Evolutionary conservation across 192 early-diverging fungal genomes (phyloP).

Genomic region (Phycomyces nitens): DNA sequence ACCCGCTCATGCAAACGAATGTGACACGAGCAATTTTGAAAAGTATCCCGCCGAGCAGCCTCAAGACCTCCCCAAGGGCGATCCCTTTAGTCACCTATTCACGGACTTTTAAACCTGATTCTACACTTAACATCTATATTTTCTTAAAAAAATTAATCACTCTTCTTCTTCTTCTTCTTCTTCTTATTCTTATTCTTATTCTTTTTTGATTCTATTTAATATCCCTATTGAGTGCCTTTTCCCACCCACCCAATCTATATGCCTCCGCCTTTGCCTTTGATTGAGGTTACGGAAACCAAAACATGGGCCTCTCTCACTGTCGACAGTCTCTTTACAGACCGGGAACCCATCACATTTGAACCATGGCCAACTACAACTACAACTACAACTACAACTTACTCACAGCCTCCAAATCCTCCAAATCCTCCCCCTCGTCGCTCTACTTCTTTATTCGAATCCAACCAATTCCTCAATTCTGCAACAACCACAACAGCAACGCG

Average conservation of each 20-base stretch:
- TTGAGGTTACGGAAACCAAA: slow-evolving; percentile 7
- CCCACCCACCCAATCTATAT: background rate
- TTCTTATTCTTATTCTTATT: too few species aligned
- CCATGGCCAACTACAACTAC: background rate
- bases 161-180: too few species aligned
- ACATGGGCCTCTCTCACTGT: slow-evolving; percentile 14
- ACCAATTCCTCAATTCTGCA: too few species aligned
- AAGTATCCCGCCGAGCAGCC: slow-evolving; percentile 50
- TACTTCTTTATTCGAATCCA: background rate
- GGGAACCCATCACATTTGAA: slow-evolving; percentile 17
- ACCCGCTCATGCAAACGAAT: slow-evolving; percentile 24
- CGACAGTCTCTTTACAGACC: slow-evolving; percentile 16
- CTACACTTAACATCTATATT: background rate
- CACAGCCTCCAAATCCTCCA: background rate
- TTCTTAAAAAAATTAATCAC: too few species aligned
- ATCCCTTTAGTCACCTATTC: slow-evolving; percentile 81
- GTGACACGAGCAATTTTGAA: slow-evolving; percentile 39
- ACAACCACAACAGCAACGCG: too few species aligned
- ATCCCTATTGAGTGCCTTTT: background rate
- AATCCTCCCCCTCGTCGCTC: background rate
- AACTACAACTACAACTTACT: background rate
- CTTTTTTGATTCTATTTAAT: too few species aligned
- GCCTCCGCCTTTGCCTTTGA: background rate
- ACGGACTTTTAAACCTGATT: slow-evolving; percentile 59
- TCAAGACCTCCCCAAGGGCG: slow-evolving; percentile 38